Conservation (phyloP, 257 asterid genomes). For the Paraleonurus japonicus region DNA sequence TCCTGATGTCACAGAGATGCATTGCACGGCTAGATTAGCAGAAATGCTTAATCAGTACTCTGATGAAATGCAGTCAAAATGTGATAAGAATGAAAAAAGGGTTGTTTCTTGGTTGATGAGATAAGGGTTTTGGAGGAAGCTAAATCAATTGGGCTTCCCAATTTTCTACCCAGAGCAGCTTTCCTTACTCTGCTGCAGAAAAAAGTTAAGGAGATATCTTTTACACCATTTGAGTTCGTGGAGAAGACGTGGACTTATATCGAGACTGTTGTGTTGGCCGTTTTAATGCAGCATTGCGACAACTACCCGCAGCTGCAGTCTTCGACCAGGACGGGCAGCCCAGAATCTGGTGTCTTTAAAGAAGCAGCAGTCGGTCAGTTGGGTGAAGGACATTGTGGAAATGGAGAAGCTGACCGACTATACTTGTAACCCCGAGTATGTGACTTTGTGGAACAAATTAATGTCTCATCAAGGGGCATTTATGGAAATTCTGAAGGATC, state of each 20-base stretch:
- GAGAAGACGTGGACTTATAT: constrained; percentile 27
- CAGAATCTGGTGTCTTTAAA: constrained; percentile 5
- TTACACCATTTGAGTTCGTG: neutral
- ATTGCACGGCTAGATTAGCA: neutral
- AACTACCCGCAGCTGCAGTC: constrained; percentile 29
- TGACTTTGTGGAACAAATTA: constrained; percentile 15
- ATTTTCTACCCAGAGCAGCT: constrained; percentile 23
- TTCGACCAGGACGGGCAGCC: constrained; percentile 15
- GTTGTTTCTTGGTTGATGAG: neutral
- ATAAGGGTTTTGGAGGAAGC: constrained; percentile 20
- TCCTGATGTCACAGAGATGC: neutral
- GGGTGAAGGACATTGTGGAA: constrained; percentile 21
- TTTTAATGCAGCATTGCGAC: constrained; percentile 16
- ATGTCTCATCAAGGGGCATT: neutral
- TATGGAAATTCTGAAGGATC: neutral
- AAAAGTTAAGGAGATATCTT: constrained; percentile 12
- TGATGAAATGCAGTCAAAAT: neutral
- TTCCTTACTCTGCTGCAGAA: constrained; percentile 25
- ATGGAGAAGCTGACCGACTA: constrained; percentile 37
- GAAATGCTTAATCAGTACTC: neutral
- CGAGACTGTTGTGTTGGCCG: neutral
- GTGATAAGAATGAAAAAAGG: no score
- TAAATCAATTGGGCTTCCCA: constrained; percentile 27
- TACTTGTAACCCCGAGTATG: constrained; percentile 30
- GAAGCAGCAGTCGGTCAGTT: neutral